Evolutionary conservation across 1,284 basidiomycete species (phyloP).

Genomic region (Trametes sp.): DNA sequence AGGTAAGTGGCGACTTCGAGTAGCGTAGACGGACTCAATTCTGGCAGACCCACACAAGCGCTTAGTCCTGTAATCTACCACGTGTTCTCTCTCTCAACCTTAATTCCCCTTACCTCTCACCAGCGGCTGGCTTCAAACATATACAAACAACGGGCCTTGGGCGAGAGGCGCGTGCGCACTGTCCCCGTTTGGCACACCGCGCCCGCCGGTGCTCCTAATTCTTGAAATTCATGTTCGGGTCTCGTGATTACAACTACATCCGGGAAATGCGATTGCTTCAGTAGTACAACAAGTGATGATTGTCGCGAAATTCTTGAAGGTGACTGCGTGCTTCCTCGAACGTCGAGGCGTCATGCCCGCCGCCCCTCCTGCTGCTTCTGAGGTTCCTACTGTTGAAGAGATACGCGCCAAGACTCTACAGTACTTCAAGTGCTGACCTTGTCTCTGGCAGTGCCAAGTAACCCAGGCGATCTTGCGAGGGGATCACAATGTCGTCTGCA

Average conservation of each 20-base stretch:
- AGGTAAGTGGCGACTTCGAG: background rate
- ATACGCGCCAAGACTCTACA: slow-evolving; percentile 6
- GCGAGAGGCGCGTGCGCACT: background rate
- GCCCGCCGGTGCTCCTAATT: background rate
- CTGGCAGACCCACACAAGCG: background rate
- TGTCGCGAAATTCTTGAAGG: background rate
- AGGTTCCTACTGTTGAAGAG: slow-evolving; percentile 11
- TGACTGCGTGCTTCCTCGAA: background rate
- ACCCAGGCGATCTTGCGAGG: slow-evolving; percentile 20
- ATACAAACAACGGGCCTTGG: slow-evolving; percentile 13
- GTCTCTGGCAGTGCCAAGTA: slow-evolving; percentile 33
- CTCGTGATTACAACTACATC: too few species aligned
- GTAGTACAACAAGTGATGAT: background rate
- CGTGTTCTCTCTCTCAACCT: too few species aligned
- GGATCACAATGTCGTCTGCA: slow-evolving; percentile 31
- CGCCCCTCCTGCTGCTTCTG: background rate
- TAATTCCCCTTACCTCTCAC: slow-evolving; percentile 1
- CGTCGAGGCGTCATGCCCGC: background rate
- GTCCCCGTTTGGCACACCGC: background rate
- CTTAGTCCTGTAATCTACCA: background rate
- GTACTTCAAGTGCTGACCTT: slow-evolving; percentile 18
- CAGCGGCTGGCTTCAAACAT: slow-evolving; percentile 14
- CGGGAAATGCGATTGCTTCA: background rate
- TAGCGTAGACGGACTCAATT: background rate
- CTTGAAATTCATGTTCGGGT: background rate